Base-by-base conservation (phyloP, 768 basidiomycete species). In the Polyporus arcularius region DNA sequence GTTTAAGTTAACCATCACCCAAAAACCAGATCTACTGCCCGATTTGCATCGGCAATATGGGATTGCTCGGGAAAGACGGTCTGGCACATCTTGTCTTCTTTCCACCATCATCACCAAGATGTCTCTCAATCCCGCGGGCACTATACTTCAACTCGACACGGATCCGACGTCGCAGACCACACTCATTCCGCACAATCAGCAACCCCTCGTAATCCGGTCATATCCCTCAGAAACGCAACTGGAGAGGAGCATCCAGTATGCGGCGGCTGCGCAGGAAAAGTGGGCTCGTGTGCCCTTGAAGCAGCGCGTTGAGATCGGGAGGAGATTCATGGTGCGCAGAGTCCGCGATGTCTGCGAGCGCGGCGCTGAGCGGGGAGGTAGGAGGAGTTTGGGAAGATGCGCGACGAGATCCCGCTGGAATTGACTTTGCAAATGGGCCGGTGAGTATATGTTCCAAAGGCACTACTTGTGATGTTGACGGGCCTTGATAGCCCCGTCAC, bases 341-440 rank as follows among this genome's bases (percentile, higher is more conserved):
- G 43, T 26, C 10, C 40, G 35, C 38, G 53, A 38, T 16, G 53
- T 4, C 55, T 15, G 46, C 46, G 39, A 57, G 43, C 60, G 82
- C 80, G 79, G 80, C 14, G 8, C 46, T 48, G 21, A 48, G 8
- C 46, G 28, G 46, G 10, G 12, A 14, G 46, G 11, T 54, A 83
- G 82, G 75, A 77, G 41, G 83, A 82, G 68, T 84, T 86, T 70
- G 74, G 78, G 67, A 79, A 76, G 55, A 74, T 78, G 62, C 74
- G 74, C 8, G 83, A 89, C 16, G 84, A 90, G 32, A 82, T 93
- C 14, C 85, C 86, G 0, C 68, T 82, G 35, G 95, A 98, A 67
- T 78, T 98, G 54, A 87, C 94, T 0, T 66, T 87, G 54, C 92
- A 97, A 75, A 98, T 99, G 90, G 96, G 96, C 40, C 79, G 94